Base-by-base conservation (phyloP, 2,329 filamentous ascomycete genomes). In the Didymella keratinophila region DNA sequence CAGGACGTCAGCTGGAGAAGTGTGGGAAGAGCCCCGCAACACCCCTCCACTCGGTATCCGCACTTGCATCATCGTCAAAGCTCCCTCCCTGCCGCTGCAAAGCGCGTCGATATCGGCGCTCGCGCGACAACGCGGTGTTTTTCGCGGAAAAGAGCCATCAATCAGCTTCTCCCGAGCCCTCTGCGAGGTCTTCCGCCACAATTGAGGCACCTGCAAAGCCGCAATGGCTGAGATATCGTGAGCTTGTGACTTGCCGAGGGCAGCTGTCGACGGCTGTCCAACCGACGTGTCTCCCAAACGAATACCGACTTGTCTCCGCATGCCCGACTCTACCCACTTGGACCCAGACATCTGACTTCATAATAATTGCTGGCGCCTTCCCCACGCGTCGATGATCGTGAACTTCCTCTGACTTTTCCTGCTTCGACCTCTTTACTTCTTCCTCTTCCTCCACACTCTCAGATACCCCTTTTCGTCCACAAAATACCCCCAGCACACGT, bases 251-350 rank as follows among this genome's bases (percentile, higher is more conserved):
- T 58, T 72, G 72, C 74, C 74, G 73, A 75, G 74, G 74, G 52
- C 44, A 53, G 50, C 47, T 58, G 44, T 52, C 39, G 16, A 39
- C 45, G 45, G 44, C 45, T 53, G 45, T 58, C 68, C 69, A 71
- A 67, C 70, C 67, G 66, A 60, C 63, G 51, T 56, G 51, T 51
- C 55, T 66, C 36, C 58, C 66, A 73, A 71, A 66, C 66, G 66
- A 67, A 71, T 72, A 70, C 69, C 73, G 70, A 72, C 67, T 58
- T 59, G 58, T 68, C 66, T 73, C 73, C 72, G 72, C 69, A 65
- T 70, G 72, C 64, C 73, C 74, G 74, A 72, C 62, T 73, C 68
- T 77, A 77, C 69, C 74, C 74, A 75, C 68, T 63, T 66, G 62
- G 66, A 67, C 70, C 69, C 68, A 71, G 63, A 58, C 56, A 58